phyloP scores from a whole-genome alignment of 2,329 filamentous ascomycete species.

The Beauveria varroae region DNA sequence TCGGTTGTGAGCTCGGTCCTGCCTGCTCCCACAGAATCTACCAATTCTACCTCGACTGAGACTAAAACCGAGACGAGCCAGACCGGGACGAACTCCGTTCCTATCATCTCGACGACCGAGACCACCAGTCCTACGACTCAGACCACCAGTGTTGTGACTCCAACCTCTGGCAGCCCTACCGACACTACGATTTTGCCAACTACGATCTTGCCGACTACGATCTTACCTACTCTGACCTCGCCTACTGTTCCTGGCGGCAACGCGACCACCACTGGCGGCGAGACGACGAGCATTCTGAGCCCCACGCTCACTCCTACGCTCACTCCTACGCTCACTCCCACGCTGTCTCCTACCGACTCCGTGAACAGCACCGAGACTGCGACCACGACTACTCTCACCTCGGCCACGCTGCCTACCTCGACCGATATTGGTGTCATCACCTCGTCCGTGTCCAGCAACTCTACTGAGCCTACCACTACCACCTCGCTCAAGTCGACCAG shows the following conservation, averaged over 20 bases:
- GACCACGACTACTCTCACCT: background rate
- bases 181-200: slow-evolving; percentile 10
- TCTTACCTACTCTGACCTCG: background rate
- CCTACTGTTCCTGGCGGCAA: slow-evolving; percentile 4
- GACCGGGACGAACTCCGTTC: background rate
- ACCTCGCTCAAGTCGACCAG: background rate
- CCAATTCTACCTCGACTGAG: background rate
- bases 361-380: background rate
- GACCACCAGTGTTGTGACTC: background rate
- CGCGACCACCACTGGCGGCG: slow-evolving; percentile 5
- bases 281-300: slow-evolving; percentile 3
- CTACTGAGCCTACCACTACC: background rate
- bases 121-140: background rate
- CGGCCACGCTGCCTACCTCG: background rate
- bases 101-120: background rate
- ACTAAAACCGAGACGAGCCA: background rate
- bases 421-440: slow-evolving; percentile 12
- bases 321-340: background rate
- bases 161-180: slow-evolving; percentile 13
- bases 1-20: slow-evolving; percentile 10
- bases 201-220: background rate
- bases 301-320: background rate
- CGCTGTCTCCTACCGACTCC: background rate
- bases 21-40: background rate
- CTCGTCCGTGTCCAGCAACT: background rate